phyloP scores from a whole-genome alignment of 1,284 basidiomycete genomes.

The Ustilago lituana region DNA sequence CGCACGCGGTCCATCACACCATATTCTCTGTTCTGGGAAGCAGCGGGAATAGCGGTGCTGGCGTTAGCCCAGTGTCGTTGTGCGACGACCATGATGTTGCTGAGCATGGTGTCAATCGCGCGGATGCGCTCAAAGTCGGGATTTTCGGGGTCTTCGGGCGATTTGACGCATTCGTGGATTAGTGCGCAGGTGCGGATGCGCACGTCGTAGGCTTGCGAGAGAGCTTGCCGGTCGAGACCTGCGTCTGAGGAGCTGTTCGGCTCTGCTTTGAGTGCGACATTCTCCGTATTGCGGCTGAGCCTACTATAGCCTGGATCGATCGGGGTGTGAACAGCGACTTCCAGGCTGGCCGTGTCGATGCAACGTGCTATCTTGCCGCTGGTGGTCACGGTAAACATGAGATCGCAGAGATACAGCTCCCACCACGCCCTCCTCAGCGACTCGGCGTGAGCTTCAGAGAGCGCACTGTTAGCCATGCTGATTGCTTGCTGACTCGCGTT shows the following conservation, averaged over 20 bases:
- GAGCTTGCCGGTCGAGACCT: not conserved
- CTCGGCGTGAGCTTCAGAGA: not conserved
- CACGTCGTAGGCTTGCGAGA: constrained; percentile 15
- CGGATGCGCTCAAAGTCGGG: constrained; percentile 11
- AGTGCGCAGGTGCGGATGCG: constrained; percentile 15
- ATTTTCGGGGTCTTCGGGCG: constrained; percentile 7
- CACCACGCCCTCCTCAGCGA: constrained; percentile 11
- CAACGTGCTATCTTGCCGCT: constrained; percentile 7
- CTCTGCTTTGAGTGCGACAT: not conserved
- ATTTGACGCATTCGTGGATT: constrained; percentile 16
- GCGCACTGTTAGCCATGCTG: not conserved
- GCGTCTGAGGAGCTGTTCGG: not conserved
- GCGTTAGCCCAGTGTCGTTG: constrained; percentile 9
- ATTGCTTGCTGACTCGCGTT: too few relatives aligned
- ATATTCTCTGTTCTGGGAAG: too few relatives aligned
- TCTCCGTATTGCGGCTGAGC: not conserved
- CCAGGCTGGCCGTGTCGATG: constrained; percentile 3
- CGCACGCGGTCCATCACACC: not conserved
- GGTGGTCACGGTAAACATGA: constrained; percentile 21
- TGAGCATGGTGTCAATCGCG: constrained; percentile 23
- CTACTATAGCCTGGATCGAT: constrained; percentile 7
- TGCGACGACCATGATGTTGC: constrained; percentile 20
- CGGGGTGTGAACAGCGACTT: constrained; percentile 12
- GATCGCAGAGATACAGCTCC: constrained; percentile 17
- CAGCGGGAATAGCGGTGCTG: not conserved